Percentiles rank a stretch among this genome's conserved stretches.
Evolutionary conservation across 345 rosid species (phyloP).

Genomic region (Eucalyptus virginea): DNA sequence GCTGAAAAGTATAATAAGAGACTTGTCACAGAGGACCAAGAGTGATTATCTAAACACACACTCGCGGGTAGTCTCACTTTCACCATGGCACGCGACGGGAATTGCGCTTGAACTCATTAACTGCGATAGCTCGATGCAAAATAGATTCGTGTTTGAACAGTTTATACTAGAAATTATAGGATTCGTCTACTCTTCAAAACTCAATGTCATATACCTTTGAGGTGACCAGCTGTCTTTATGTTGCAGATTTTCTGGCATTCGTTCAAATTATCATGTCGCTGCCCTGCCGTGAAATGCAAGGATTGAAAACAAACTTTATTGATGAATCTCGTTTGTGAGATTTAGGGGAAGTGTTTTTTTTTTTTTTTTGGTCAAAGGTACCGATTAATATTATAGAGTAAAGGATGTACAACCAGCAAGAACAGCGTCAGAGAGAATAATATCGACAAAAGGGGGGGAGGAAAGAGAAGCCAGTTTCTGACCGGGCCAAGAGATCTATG

Average conservation of each 20-base stretch:
- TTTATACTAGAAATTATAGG: not conserved
- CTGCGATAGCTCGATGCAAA: not conserved
- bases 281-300: constrained; percentile 77
- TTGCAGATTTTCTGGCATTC: constrained; percentile 80
- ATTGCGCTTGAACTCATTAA: not conserved
- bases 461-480: no score
- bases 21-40: not conserved
- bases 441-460: no score
- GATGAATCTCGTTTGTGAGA: not conserved
- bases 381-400: no score
- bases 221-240: not conserved
- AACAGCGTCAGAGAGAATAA: no score
- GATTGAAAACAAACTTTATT: constrained; percentile 15
- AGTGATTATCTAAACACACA: not conserved
- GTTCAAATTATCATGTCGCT: constrained; percentile 82
- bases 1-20: not conserved
- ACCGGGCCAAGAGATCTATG: no score
- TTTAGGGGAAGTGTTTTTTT: not conserved
- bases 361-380: no score
- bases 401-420: no score
- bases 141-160: not conserved
- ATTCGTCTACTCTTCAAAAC: not conserved
- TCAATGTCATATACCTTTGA: not conserved
- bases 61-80: not conserved
- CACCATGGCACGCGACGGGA: not conserved